These are phyloP conservation scores for Colletotrichum gloeosporioides DNA, from an alignment of 2,329 filamentous ascomycete species.

Conservation along the genomic window DNA sequence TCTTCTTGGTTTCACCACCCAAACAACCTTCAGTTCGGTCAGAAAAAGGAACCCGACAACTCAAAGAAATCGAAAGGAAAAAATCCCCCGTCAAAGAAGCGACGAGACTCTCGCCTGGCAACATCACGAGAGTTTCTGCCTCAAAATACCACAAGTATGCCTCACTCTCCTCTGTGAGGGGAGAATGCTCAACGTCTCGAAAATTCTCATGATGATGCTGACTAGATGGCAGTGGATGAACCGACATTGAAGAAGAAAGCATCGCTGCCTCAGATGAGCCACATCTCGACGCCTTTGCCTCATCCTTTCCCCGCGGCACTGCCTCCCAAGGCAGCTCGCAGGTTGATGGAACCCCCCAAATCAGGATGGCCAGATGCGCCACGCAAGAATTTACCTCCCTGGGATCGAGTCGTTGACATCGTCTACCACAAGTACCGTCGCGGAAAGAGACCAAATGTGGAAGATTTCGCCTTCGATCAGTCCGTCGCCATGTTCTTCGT, in stretches of 20 bases:
- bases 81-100: neutral
- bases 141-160: neutral
- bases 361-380: conserved; percentile 31
- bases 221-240: neutral
- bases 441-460: neutral
- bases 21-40: neutral
- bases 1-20: neutral
- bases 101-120: neutral
- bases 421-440: conserved; percentile 33
- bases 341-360: conserved; percentile 3
- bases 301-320: conserved; percentile 33
- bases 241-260: conserved; percentile 43
- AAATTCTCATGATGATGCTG: neutral
- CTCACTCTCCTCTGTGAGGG: neutral
- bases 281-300: conserved; percentile 38
- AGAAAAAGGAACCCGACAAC: neutral
- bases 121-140: neutral
- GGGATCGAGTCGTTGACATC: conserved; percentile 41
- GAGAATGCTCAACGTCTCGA: neutral
- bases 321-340: conserved; percentile 2
- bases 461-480: conserved; percentile 13
- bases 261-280: conserved; percentile 34
- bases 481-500: conserved; percentile 28
- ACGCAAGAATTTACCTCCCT: conserved; percentile 29
- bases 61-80: neutral